Base-by-base conservation (phyloP, 176 grass and related monocot genomes). In the Triticum timopheevii region DNA sequence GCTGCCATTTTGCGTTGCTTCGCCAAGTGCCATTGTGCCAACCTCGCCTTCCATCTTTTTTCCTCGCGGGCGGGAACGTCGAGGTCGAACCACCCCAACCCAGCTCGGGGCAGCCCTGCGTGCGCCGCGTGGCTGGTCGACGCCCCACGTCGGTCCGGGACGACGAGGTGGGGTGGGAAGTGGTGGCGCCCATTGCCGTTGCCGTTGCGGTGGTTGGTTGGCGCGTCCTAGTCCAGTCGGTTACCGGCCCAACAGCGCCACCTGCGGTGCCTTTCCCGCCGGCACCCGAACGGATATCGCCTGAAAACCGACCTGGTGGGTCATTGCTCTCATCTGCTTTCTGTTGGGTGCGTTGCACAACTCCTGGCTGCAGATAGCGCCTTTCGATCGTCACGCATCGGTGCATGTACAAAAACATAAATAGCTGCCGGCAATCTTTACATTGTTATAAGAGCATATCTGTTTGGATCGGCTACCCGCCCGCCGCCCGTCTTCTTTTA, bases 221-320 rank as follows among this genome's bases (percentile, higher is more conserved):
- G 44, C 39, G 82, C 77, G 82, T 76, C 68, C 56, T 54, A 16
- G 30, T 74, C 82, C 66, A 77, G 82, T 79, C 65, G 40, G 87
- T 74, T 73, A 65, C 75, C 87, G 66, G 25, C 68, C 69, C 75
- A 66, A 71, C 17, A 6, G 38, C 54, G 38, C 49, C 1, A 50
- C 42, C 44, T 76, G 8, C 28, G 13, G 44, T 33, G 45, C 47
- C 73, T 77, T 77, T 77, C 19, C 47, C 47, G 47, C 47, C 2
- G 73, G 73, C 73, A 52, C 25, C 25, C 45, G 0, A 56, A 56
- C 73, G 73, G 73, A 31, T 54, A 31, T 77, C 73, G 73, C 45
- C 15, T 33, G 16, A 56, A 56, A 24, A 59, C 19, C 20, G 19
- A 22, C 22, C 2, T 59, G 19, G 15, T 52, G 15, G 13, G 49